These are phyloP conservation scores for Globisporangium irregulare DNA, from an alignment of 352 stramenopile species.

Conservation along the genomic window DNA sequence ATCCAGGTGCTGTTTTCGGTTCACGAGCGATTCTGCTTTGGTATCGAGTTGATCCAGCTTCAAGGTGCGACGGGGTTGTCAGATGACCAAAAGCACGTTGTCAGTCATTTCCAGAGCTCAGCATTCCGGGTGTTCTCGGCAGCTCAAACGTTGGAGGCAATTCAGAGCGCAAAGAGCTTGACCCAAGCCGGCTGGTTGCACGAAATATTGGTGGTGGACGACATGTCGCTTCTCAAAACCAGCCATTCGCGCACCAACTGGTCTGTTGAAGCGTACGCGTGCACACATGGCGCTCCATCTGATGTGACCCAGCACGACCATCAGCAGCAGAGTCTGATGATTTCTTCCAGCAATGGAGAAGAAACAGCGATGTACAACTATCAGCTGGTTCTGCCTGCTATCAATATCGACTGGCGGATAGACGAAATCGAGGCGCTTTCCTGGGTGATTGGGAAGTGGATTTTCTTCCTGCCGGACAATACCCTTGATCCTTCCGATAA, in stretches of 20 bases:
- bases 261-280: constrained; percentile 43
- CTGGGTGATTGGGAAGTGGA: constrained; percentile 78
- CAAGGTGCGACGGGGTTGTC: constrained; percentile 25
- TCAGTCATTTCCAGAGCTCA: constrained; percentile 31
- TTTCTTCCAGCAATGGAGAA: constrained; percentile 13
- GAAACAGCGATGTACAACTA: constrained; percentile 76
- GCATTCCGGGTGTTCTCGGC: constrained; percentile 38
- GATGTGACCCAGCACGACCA: constrained; percentile 15
- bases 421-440: constrained; percentile 59
- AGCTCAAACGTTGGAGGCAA: constrained; percentile 21
- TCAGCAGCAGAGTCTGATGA: constrained; percentile 21
- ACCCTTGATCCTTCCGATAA: constrained; percentile 18
- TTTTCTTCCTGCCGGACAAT: constrained; percentile 61
- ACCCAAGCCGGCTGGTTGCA: constrained; percentile 26
- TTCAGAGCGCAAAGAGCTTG: constrained; percentile 30
- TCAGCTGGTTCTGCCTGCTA: constrained; percentile 38
- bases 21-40: constrained; percentile 61
- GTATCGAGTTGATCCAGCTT: constrained; percentile 36
- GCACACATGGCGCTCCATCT: constrained; percentile 25
- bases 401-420: constrained; percentile 49
- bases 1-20: constrained; percentile 56
- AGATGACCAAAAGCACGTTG: constrained; percentile 30
- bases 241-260: constrained; percentile 54
- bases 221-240: constrained; percentile 32
- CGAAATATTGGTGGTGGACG: constrained; percentile 39